Conservation (phyloP, 305 asterid species). For the Fraxinus albicans region DNA sequence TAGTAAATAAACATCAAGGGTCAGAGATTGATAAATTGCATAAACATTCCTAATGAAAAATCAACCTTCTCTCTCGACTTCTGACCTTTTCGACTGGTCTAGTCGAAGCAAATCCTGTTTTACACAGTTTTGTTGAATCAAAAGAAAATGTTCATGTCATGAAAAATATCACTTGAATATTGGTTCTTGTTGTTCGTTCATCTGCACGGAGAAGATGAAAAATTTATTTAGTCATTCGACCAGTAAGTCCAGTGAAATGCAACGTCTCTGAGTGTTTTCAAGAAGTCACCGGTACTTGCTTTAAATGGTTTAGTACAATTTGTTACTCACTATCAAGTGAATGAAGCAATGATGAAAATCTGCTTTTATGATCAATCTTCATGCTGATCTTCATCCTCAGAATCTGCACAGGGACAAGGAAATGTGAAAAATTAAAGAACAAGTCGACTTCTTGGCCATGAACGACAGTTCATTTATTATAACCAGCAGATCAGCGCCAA, state of each 20-base stretch:
- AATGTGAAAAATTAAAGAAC: not conserved
- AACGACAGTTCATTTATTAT: not conserved
- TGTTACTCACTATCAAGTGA: slow-evolving; percentile 24
- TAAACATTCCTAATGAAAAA: slow-evolving; percentile 17
- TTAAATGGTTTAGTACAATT: not conserved
- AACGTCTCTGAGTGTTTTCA: not conserved
- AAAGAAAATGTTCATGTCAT: slow-evolving; percentile 4
- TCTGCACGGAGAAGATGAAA: slow-evolving; percentile 22
- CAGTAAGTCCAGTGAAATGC: not conserved
- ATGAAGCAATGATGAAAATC: slow-evolving; percentile 9
- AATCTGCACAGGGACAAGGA: slow-evolving; percentile 50
- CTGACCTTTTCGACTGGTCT: slow-evolving; percentile 24
- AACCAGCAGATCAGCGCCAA: not conserved
- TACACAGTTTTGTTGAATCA: slow-evolving; percentile 23
- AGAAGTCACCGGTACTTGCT: not conserved
- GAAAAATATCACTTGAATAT: slow-evolving; percentile 4
- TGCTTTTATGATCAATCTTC: slow-evolving; percentile 55
- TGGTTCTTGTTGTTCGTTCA: slow-evolving; percentile 9
- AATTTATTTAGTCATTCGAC: not conserved
- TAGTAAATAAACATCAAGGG: not conserved
- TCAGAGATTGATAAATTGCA: not conserved
- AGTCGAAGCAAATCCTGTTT: slow-evolving; percentile 9
- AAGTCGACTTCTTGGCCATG: not conserved
- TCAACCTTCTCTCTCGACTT: slow-evolving; percentile 14
- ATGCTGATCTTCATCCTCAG: slow-evolving; percentile 71